Conservation (phyloP, 768 basidiomycete species). For the Phanerochaete sordida region DNA sequence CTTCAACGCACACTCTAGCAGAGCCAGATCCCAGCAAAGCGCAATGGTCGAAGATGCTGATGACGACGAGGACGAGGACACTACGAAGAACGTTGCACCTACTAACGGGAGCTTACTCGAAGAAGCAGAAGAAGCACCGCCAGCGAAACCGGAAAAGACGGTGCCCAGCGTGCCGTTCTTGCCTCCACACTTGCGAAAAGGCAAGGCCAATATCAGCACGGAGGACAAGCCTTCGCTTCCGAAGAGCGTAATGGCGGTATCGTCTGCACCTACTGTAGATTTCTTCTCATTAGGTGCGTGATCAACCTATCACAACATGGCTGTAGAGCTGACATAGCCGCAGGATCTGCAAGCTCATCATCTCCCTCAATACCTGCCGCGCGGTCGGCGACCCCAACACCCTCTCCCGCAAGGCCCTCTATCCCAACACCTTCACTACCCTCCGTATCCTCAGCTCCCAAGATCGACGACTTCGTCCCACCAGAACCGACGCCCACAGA, state of each 20-base stretch:
- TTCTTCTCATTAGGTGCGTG: slow-evolving; percentile 67
- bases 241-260: slow-evolving; percentile 7
- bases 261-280: slow-evolving; percentile 43
- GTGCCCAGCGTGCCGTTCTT: slow-evolving; percentile 40
- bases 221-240: slow-evolving; percentile 24
- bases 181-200: slow-evolving; percentile 57
- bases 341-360: background rate
- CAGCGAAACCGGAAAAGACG: slow-evolving; percentile 9
- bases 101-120: slow-evolving; percentile 13
- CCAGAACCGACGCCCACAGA: slow-evolving; percentile 75
- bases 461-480: slow-evolving; percentile 60
- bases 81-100: slow-evolving; percentile 1
- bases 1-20: slow-evolving; percentile 37
- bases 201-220: slow-evolving; percentile 45
- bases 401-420: slow-evolving; percentile 20
- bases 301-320: background rate
- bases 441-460: slow-evolving; percentile 61
- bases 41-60: slow-evolving; percentile 24
- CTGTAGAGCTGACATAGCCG: background rate
- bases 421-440: slow-evolving; percentile 23
- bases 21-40: slow-evolving; percentile 12
- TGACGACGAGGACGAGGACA: slow-evolving; percentile 18
- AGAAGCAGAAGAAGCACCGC: slow-evolving; percentile 2
- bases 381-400: background rate
- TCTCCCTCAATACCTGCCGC: slow-evolving; percentile 12